A percentile compares a stretch with the other conserved stretches of the same genome.
These are phyloP conservation scores for Penicillium frequentans DNA, from an alignment of 2,329 filamentous ascomycete genomes.

Conservation along the genomic window DNA sequence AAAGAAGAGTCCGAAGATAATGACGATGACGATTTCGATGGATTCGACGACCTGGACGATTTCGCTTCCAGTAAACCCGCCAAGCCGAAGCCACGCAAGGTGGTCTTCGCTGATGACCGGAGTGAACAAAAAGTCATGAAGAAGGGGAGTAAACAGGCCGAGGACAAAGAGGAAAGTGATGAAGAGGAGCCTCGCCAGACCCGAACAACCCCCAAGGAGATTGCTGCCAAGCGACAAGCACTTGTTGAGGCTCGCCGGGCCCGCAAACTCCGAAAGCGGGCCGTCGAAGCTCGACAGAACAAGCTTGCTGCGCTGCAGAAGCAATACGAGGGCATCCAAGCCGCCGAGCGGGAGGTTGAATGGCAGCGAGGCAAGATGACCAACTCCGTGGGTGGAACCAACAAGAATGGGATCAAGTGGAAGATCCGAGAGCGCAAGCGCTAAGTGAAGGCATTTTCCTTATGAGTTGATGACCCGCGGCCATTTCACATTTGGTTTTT, in stretches of 20 bases:
- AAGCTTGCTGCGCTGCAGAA: slow-evolving; percentile 55
- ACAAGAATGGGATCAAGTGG: slow-evolving; percentile 65
- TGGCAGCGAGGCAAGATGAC: slow-evolving; percentile 63
- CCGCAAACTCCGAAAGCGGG: slow-evolving; percentile 50
- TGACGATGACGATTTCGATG: slow-evolving; percentile 6
- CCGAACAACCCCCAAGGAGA: slow-evolving; percentile 46
- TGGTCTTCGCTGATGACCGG: slow-evolving; percentile 42
- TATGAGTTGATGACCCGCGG: slow-evolving; percentile 18
- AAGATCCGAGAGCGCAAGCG: slow-evolving; percentile 63
- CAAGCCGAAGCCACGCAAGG: slow-evolving; percentile 31
- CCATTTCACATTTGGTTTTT: slow-evolving; percentile 6
- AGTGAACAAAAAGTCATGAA: slow-evolving; percentile 34
- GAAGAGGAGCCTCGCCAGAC: slow-evolving; percentile 11
- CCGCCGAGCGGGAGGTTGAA: slow-evolving; percentile 58
- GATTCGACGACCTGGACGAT: slow-evolving; percentile 17
- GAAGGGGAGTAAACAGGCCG: slow-evolving; percentile 20
- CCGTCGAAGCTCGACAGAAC: slow-evolving; percentile 49
- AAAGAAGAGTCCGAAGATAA: slow-evolving; percentile 25
- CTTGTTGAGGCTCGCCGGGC: slow-evolving; percentile 39
- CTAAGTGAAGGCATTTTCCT: slow-evolving; percentile 29
- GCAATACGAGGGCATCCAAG: slow-evolving; percentile 55
- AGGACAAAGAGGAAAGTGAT: slow-evolving; percentile 27
- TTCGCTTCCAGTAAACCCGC: slow-evolving; percentile 23
- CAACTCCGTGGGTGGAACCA: slow-evolving; percentile 59
- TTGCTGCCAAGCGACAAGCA: slow-evolving; percentile 43